These are phyloP conservation scores for Spathaspora sp. DNA, from an alignment of 1,139 yeast genomes.

Conservation along the genomic window DNA sequence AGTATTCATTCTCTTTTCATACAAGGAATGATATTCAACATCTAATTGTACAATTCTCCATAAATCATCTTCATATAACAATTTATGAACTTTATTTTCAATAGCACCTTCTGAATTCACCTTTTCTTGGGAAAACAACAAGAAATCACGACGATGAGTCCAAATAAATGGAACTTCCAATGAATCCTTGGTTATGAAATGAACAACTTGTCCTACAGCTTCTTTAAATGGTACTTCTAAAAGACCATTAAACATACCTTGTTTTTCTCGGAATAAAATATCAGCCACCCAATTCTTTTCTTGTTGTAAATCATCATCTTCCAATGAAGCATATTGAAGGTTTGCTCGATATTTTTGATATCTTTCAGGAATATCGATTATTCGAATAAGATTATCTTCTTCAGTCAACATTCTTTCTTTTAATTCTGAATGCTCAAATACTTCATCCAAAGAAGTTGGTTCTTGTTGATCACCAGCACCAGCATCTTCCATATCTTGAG, in stretches of 20 bases:
- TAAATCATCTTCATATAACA: conserved; percentile 77
- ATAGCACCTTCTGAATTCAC: conserved; percentile 43
- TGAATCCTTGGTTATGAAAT: conserved; percentile 72
- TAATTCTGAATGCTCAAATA: conserved; percentile 91
- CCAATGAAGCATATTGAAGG: conserved; percentile 64
- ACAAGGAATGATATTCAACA: conserved; percentile 82
- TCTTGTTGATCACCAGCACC: conserved; percentile 54
- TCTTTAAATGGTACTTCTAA: conserved; percentile 61
- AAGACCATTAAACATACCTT: conserved; percentile 30
- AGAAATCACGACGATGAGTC: conserved; percentile 91
- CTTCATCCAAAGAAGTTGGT: conserved; percentile 74
- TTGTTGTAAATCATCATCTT: conserved; percentile 62
- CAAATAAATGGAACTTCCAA: conserved; percentile 96
- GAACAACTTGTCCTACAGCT: conserved; percentile 76
- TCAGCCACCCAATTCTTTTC: conserved; percentile 82
- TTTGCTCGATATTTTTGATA: conserved; percentile 72
- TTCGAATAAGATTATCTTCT: conserved; percentile 84
- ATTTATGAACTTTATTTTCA: conserved; percentile 46
- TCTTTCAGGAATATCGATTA: conserved; percentile 89
- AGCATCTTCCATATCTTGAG: conserved; percentile 70
- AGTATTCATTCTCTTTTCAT: conserved; percentile 71
- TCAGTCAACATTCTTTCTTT: conserved; percentile 89
- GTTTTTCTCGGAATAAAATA: conserved; percentile 54
- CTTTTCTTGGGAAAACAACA: conserved; percentile 60
- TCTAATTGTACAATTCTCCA: conserved; percentile 91